Base-by-base conservation (phyloP, 106 monocot species). In the Platanthera zijinensis region DNA sequence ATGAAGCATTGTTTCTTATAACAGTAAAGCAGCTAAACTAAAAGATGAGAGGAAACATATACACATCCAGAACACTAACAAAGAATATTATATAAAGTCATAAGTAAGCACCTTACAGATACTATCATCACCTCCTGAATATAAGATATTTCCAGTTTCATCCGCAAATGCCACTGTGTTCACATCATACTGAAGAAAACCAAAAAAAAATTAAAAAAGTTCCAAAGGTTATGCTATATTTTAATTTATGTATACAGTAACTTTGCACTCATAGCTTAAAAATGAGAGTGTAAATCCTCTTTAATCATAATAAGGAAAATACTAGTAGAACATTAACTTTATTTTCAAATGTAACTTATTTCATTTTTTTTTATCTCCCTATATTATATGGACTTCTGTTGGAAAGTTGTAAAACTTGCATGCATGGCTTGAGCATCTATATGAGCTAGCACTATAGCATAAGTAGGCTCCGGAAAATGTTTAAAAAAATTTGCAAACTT, bases 111-210 rank as follows among this genome's bases (percentile, higher is more conserved):
- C 96, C 92, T 96, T 96, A 67, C 92, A 92, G 1, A 93, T 81
- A 54, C 72, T 67, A 75, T 96, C 96, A 82, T 96, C 96, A 82
- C 96, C 87, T 10, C 96, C 96, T 75, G 96, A 96, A 82, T 89
- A 93, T 73, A 96, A 71, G 21, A 96, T 7, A 81, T 92, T 78
- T 5, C 96, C 90, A 77, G 85, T 83, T 78, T 93, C 96, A 89
- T 96, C 96, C 77, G 92, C 96, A 83, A 93, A 96, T 25, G 90
- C 81, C 46, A 96, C 96, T n/a, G 87, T 84, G 48, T 96, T 96
- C 11, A 96, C 90, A 83, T 96, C 92, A 63, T 75, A 74, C 96
- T 92, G 78, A 21, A 50, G 17, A 77, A 39, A 57, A 5, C 8
- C 7, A 21, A 70, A 71, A 72, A 59, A 10, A 52, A 78, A 72